Evolutionary conservation across 192 early-diverging fungal genomes (phyloP).

Genomic region (Linnemannia schmuckeri): DNA sequence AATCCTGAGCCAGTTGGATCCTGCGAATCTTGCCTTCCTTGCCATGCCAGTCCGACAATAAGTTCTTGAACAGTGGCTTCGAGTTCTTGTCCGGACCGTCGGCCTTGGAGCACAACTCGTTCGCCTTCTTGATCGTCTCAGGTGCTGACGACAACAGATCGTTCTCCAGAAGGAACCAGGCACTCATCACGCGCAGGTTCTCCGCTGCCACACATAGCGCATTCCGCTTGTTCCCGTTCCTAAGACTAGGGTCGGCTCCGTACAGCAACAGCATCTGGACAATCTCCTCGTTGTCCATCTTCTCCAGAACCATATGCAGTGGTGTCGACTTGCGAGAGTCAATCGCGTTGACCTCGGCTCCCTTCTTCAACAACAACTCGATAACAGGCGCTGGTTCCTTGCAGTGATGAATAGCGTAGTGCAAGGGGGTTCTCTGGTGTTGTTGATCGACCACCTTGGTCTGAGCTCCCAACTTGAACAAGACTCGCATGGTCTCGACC

Average conservation of each 20-base stretch:
- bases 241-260: conserved; percentile 51
- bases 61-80: conserved; percentile 57
- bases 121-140: conserved; percentile 54
- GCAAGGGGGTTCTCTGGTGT: conserved; percentile 38
- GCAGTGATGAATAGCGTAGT: conserved; percentile 46
- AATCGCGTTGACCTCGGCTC: conserved; percentile 46
- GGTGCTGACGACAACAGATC: conserved; percentile 52
- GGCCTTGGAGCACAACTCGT: conserved; percentile 47
- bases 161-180: conserved; percentile 57
- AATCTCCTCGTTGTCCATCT: conserved; percentile 54
- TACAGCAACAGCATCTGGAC: conserved; percentile 50
- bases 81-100: conserved; percentile 56
- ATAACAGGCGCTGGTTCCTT: conserved; percentile 45
- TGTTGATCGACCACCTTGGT: conserved; percentile 43
- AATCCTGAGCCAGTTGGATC: conserved; percentile 53
- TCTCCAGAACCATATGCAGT: conserved; percentile 52
- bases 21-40: conserved; percentile 50
- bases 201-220: conserved; percentile 48
- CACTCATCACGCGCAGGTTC: conserved; percentile 54
- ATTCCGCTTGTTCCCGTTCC: conserved; percentile 49
- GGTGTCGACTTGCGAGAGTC: conserved; percentile 38
- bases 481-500: conserved; percentile 42
- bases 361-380: conserved; percentile 51
- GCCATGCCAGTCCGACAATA: conserved; percentile 57
- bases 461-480: conserved; percentile 52